Base-by-base conservation (phyloP, 768 basidiomycete genomes). In the Leccinellum luteum region DNA sequence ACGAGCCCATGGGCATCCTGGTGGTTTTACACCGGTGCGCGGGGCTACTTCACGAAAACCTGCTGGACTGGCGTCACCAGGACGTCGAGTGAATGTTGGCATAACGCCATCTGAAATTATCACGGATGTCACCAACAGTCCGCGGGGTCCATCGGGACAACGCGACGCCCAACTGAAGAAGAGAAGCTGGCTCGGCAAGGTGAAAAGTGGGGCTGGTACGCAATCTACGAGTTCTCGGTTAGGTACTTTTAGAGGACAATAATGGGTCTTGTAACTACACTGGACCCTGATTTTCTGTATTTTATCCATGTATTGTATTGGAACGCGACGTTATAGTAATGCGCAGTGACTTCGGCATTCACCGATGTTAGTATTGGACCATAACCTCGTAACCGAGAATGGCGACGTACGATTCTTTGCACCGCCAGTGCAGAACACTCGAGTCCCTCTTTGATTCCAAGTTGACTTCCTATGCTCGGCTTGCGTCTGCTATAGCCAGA, bases 371-470 rank as follows among this genome's bases (percentile, higher is more conserved):
- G 19, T 38, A 43, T 27, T 21, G 13, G 7, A 50, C 44, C 28
- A 5, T 9, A 19, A 17, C 23, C 32, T 51, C 28, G 30, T 12
- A 12, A 31, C 41, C 23, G 27, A 50, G 23, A 4, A 92, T 91
- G 89, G 79, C 87, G 57, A 85, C 78, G 63, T 95, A 94, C 76
- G 96, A 98, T 64, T 83, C 88, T 55, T 80, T 98, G 31, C 90
- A 97, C 66, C 79, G 94, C 54, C 94, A 96, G 73, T 92, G 92
- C 74, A 81, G 95, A 66, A 94, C 94, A 5, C 85, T 98, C 27
- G 96, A 98, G 70, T 92, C 93, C 48, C 81, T 93, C 23, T 90
- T 98, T 61, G 93, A 97, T 69, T 77, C 89, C 31, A 96, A 97
- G 71, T 80, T 99, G 30, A 92, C 92, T 1, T 80, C 92, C 10